Conservation (phyloP, 108 stramenopile species). For the Nitzschia inconspicua region DNA sequence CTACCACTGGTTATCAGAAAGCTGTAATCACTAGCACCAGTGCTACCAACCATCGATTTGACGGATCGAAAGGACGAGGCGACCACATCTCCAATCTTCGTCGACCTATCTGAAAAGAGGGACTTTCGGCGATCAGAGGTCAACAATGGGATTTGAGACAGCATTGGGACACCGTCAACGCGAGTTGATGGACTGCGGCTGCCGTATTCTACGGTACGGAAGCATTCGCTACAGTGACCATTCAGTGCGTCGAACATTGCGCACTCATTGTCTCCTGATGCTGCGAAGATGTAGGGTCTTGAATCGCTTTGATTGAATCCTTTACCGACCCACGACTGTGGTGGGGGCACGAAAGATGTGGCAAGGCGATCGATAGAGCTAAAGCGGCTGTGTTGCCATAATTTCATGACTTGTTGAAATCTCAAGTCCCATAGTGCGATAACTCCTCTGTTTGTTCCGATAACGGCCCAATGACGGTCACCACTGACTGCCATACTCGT, state of each 20-base stretch:
- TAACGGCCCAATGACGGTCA: conserved; percentile 87
- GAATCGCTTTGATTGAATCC: conserved; percentile 18
- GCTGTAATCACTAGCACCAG: conserved; percentile 53
- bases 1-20: conserved; percentile 91
- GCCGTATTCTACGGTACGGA: conserved; percentile 54
- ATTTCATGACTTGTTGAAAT: conserved; percentile 74
- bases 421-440: conserved; percentile 76
- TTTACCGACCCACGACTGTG: conserved; percentile 39
- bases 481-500: conserved; percentile 81
- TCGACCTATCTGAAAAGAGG: no score
- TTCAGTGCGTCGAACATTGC: conserved; percentile 85
- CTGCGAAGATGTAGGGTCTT: conserved; percentile 84
- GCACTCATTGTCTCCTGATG: conserved; percentile 85
- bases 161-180: conserved; percentile 30
- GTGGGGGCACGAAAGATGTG: conserved; percentile 70
- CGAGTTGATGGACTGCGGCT: conserved; percentile 5
- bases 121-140: conserved; percentile 17
- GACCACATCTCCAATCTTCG: conserved; percentile 6
- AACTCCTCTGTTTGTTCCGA: conserved; percentile 71
- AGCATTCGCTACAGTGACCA: conserved; percentile 84
- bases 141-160: conserved; percentile 23
- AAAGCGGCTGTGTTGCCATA: conserved; percentile 87
- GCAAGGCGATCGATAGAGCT: conserved; percentile 80
- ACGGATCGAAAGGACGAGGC: conserved; percentile 32
- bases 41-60: conserved; percentile 79